A percentile compares a stretch with the other conserved stretches of the same genome.
phyloP scores from a whole-genome alignment of 345 rosid species.

The Boechera stricta region DNA sequence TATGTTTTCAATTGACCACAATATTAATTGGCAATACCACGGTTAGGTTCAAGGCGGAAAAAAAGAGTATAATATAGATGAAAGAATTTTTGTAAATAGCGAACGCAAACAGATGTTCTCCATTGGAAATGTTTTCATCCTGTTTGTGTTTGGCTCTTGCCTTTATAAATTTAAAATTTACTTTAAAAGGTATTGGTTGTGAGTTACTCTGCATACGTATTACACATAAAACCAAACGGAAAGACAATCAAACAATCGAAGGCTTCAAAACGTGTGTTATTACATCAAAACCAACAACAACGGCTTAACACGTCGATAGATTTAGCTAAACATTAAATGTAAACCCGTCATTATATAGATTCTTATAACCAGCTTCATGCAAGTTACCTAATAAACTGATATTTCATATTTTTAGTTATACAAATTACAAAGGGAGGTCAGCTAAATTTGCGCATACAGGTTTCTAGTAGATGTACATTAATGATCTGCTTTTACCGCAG shows the following conservation, averaged over 20 bases:
- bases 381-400: not conserved
- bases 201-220: too few species aligned
- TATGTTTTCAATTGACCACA: slow-evolving; percentile 3
- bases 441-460: slow-evolving; percentile 9
- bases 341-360: not conserved
- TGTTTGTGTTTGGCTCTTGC: not conserved
- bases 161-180: too few species aligned
- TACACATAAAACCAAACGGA: too few species aligned
- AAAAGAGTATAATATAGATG: not conserved
- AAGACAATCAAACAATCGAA: not conserved
- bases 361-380: not conserved
- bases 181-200: too few species aligned
- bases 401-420: not conserved
- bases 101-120: not conserved
- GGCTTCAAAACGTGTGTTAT: not conserved
- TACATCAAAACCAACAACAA: not conserved
- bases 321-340: not conserved
- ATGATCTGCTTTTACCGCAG: slow-evolving; percentile 8
- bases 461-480: slow-evolving; percentile 27
- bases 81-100: not conserved
- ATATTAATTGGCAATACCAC: not conserved
- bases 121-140: not conserved
- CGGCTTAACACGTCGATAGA: not conserved
- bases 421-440: not conserved
- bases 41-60: not conserved